Evolutionary conservation across 257 asterid genomes (phyloP).

Genomic region (Rubia yunnanensis): DNA sequence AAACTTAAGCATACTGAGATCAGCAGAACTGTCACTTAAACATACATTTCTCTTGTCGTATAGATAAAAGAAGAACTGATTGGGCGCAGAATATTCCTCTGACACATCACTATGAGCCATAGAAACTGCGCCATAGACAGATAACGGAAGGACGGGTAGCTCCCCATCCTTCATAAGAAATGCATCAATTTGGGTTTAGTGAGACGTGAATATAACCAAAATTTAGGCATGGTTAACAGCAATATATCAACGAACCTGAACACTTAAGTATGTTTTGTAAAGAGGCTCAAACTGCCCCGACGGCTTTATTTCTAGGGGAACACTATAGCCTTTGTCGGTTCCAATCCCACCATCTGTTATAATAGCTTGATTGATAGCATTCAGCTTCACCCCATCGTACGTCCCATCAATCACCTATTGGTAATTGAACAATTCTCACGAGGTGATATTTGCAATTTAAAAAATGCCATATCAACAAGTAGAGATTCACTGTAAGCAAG

Average conservation of each 20-base stretch:
- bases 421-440: conserved; percentile 10
- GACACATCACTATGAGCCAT: conserved; percentile 84
- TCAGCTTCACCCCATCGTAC: conserved; percentile 71
- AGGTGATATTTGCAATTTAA: neutral
- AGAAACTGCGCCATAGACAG: conserved; percentile 90
- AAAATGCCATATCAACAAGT: neutral
- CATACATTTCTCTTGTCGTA: conserved; percentile 92
- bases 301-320: conserved; percentile 88
- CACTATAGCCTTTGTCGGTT: conserved; percentile 56
- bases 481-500: neutral
- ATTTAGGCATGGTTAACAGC: neutral
- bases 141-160: conserved; percentile 88
- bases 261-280: conserved; percentile 67
- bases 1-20: neutral
- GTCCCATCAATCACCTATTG: conserved; percentile 78
- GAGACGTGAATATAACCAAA: neutral
- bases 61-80: conserved; percentile 92
- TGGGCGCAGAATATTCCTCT: conserved; percentile 87
- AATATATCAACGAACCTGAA: conserved; percentile 44
- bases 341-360: conserved; percentile 51
- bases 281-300: conserved; percentile 96
- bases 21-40: neutral
- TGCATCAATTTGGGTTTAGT: conserved; percentile 3
- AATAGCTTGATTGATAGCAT: conserved; percentile 71
- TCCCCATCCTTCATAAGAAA: conserved; percentile 68